Percentiles rank a stretch among this genome's conserved stretches.
Conservation (phyloP, 176 grass and related monocot genomes). For the Canna indica region DNA sequence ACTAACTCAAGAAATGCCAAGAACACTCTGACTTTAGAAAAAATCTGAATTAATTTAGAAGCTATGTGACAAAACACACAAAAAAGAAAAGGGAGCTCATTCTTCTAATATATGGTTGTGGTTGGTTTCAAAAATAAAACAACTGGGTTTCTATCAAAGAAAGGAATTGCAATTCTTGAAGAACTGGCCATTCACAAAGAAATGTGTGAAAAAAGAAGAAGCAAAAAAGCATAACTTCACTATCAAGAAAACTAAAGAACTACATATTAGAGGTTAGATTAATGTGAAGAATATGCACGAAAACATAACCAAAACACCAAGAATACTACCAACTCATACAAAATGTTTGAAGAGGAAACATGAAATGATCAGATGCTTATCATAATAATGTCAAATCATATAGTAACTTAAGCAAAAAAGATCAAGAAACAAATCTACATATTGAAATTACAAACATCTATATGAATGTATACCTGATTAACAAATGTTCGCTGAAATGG, state of each 20-base stretch:
- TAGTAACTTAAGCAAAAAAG: neutral
- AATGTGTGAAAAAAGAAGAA: neutral
- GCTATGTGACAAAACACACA: neutral
- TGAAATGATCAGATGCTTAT: no score
- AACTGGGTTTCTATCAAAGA: neutral
- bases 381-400: no score
- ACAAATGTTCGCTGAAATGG: constrained; percentile 98
- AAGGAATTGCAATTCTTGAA: neutral
- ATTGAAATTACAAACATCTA: neutral
- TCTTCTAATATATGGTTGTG: neutral
- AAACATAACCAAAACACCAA: neutral
- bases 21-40: neutral
- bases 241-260: neutral
- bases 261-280: neutral
- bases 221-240: neutral
- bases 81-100: neutral
- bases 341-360: no score
- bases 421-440: neutral
- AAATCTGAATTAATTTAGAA: neutral
- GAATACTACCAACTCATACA: neutral
- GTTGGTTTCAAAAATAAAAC: neutral
- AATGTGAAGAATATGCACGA: neutral
- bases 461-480: constrained; percentile 60
- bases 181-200: neutral
- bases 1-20: neutral